These are phyloP conservation scores for Trametes punicea DNA, from an alignment of 768 basidiomycete species.

Conservation along the genomic window DNA sequence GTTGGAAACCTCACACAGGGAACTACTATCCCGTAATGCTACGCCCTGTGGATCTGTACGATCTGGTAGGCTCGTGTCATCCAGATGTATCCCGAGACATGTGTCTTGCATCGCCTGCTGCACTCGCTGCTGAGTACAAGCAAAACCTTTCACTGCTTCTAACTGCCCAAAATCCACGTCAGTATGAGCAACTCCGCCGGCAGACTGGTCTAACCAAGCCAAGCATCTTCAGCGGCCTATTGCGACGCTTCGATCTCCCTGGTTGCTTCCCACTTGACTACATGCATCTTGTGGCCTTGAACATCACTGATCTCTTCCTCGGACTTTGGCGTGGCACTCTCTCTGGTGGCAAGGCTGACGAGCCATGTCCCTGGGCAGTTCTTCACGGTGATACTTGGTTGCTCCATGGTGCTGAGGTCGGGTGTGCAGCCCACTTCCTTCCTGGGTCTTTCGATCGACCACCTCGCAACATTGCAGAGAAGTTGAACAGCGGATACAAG, in stretches of 20 bases:
- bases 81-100: slow-evolving; percentile 22
- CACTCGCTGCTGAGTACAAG: neutral
- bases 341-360: slow-evolving; percentile 23
- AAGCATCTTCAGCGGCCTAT: slow-evolving; percentile 33
- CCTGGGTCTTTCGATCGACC: slow-evolving; percentile 40
- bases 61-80: slow-evolving; percentile 29
- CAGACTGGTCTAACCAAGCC: slow-evolving; percentile 35
- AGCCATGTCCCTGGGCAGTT: slow-evolving; percentile 32
- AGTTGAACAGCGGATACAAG: slow-evolving; percentile 35
- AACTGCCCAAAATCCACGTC: neutral
- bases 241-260: slow-evolving; percentile 24
- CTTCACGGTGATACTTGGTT: slow-evolving; percentile 30
- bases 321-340: slow-evolving; percentile 31
- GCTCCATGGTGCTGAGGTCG: slow-evolving; percentile 35
- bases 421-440: slow-evolving; percentile 18
- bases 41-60: slow-evolving; percentile 25
- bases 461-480: slow-evolving; percentile 39
- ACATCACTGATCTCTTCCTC: slow-evolving; percentile 34
- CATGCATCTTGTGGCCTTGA: slow-evolving; percentile 39
- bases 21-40: slow-evolving; percentile 36
- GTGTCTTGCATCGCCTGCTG: neutral
- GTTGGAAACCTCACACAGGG: slow-evolving; percentile 24
- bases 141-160: neutral
- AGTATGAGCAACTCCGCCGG: slow-evolving; percentile 27
- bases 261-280: slow-evolving; percentile 33